Base-by-base conservation (phyloP, 2,329 filamentous ascomycete species). In the Arthroderma sp. region DNA sequence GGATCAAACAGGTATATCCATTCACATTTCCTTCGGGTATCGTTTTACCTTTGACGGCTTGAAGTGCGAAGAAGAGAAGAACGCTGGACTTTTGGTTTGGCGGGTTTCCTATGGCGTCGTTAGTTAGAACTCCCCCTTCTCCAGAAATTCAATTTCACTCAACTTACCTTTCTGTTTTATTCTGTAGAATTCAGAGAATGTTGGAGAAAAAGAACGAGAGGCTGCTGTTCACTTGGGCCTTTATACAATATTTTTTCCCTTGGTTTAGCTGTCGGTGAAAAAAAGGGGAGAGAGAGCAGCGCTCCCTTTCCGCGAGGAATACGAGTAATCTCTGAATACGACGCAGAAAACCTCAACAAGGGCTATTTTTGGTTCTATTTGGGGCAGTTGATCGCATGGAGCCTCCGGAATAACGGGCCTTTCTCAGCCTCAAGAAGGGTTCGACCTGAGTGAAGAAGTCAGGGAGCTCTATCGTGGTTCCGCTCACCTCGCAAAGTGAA, bases 311-410 rank as follows among this genome's bases (percentile, higher is more conserved):
- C 28, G 25, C 47, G 28, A 51, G 11, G 15, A 51, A 33, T 51
- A 51, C 47, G 47, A 51, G 25, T n/a, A 31, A 33, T 51, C n/a
- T 51, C 47, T 51, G 47, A 33, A 51, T 51, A 51, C 47, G 47
- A 51, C 9, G 47, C 6, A n/a, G 23, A 51, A 31, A 33, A 33
- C 17, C 47, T 17, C 28, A 6, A 7, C 15, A 33, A n/a, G 33
- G 13, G 13, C 28, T 31, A 11, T 51, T 9, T 31, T 17, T 8
- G 15, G 47, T n/a, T n/a, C 47, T 33, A 17, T 8, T 15, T 33
- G 33, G 47, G 44, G 28, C 47, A 51, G 28, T n/a, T 13, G 28
- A 51, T 51, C 47, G 47, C 25, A 51, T 31, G 28, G 28, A n/a
- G 35, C 35, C 35, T 13, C 15, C 4, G 15, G 35, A 3, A 38